Base-by-base conservation (phyloP, 1,284 basidiomycete genomes). In the Mycena sp. region DNA sequence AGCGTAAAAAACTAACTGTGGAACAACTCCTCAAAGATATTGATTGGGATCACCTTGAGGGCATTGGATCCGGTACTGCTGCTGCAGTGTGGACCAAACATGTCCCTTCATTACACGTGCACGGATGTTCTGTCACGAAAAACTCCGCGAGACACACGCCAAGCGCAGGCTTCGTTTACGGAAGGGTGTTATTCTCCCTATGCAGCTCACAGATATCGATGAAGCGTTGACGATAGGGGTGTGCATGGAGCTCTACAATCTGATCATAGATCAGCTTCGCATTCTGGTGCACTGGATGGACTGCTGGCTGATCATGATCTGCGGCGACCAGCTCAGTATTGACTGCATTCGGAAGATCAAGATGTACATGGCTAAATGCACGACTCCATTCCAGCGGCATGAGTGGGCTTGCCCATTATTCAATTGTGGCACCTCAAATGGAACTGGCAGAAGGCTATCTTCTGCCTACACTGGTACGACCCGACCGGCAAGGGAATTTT, bases 281-380 rank as follows among this genome's bases (percentile, higher is more conserved):
- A 57, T 67, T 17, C 14, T 35, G 4, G 30, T 17, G 17, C 1
- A 28, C 4, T 57, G 53, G 50, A 26, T 67, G n/a, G 19, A 23
- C 10, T 28, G 49, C 9, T 57, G 53, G 28, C 9, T 68, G 2
- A 51, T 67, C 11, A 45, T 65, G 19, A 38, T 68, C 25, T 60
- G 64, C 25, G 67, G 67, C 1, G 67, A 68, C 37, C 67, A 66
- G 29, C 52, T 67, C 30, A 67, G 44, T n/a, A 54, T 68, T 28
- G 67, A 68, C 38, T 61, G 65, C n/a, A 25, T 60, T n/a, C 60
- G 67, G 3, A 68, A 66, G 44, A 41, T 67, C 29, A 68, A 64
- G 25, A 32, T n/a, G n/a, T 68, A 67, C 52, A 67, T 50, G 23
- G 49, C n/a, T 10, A 61, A 67, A 17, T 29, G 35, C 4, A 40